Evolutionary conservation across 2,329 filamentous ascomycete species (phyloP).

Genomic region (Microsporum audouinii): DNA sequence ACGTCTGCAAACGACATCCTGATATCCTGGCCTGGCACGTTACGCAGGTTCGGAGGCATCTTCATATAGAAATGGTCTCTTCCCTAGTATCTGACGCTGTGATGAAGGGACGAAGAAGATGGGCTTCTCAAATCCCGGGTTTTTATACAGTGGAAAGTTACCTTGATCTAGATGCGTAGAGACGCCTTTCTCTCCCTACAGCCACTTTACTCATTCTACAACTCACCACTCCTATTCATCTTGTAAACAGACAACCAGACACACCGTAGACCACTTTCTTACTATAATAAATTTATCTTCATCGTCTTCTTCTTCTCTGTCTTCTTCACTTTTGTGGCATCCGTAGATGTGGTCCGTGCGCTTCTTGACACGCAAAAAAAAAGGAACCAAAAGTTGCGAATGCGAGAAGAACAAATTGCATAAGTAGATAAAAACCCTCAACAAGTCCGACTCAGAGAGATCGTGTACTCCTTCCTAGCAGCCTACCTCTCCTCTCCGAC

Average conservation of each 20-base stretch:
- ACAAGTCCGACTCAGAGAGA: background rate
- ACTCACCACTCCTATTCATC: no score
- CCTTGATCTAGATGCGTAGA: background rate
- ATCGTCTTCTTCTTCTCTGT: background rate
- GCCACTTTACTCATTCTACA: background rate
- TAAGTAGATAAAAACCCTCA: background rate
- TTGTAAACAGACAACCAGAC: no score
- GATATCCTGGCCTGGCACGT: constrained; percentile 3
- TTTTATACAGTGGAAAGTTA: background rate
- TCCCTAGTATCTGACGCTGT: background rate
- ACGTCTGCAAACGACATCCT: constrained; percentile 16
- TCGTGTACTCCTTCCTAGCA: background rate
- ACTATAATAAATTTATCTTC: background rate
- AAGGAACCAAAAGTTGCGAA: background rate
- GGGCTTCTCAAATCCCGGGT: no score
- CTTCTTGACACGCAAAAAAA: background rate
- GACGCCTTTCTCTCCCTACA: background rate
- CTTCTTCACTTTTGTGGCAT: background rate
- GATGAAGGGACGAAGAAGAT: background rate
- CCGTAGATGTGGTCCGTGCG: background rate
- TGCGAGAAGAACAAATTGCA: background rate
- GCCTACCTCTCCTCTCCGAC: background rate
- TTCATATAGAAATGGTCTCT: background rate
- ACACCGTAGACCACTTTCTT: no score
- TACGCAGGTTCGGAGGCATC: background rate